A percentile compares a stretch with the other conserved stretches of the same genome.
These are phyloP conservation scores for Emericellopsis atlantica DNA, from an alignment of 2,329 filamentous ascomycete species.

Conservation along the genomic window DNA sequence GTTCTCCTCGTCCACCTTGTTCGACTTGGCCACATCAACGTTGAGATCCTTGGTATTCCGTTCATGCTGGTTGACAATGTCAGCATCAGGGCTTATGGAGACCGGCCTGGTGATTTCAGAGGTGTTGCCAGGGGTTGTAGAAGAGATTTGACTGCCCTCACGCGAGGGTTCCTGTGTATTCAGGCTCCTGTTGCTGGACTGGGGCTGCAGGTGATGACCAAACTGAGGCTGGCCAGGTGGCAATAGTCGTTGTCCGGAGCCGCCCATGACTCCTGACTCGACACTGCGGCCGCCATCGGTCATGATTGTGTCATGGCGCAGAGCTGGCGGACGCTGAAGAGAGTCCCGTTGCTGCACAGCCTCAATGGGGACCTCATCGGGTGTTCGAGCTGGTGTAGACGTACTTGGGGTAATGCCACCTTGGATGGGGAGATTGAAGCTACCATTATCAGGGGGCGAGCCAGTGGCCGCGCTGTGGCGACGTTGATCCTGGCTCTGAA, in stretches of 20 bases:
- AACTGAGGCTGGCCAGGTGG: not conserved
- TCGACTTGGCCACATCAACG: conserved; percentile 8
- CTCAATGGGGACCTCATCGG: not conserved
- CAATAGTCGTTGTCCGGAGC: not conserved
- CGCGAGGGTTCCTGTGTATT: not conserved
- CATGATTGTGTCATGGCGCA: not conserved
- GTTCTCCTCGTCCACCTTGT: conserved; percentile 12
- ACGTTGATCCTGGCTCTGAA: conserved; percentile 1
- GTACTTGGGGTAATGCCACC: not conserved
- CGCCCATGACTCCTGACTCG: conserved; percentile 2
- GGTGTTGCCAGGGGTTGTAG: not conserved
- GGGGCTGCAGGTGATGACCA: not conserved
- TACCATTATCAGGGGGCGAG: not conserved
- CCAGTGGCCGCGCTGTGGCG: not conserved
- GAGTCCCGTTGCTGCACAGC: not conserved
- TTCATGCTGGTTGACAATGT: not conserved
- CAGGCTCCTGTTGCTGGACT: not conserved
- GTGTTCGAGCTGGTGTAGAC: not conserved
- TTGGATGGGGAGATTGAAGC: not conserved
- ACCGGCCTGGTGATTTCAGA: not conserved
- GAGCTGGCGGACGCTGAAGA: not conserved
- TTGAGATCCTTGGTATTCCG: conserved; percentile 1
- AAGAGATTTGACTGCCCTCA: not conserved
- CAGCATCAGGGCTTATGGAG: not conserved
- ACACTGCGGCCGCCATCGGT: not conserved